Evolutionary conservation across 139 green algal genomes (phyloP).

Genomic region (Nannochloris sp.): DNA sequence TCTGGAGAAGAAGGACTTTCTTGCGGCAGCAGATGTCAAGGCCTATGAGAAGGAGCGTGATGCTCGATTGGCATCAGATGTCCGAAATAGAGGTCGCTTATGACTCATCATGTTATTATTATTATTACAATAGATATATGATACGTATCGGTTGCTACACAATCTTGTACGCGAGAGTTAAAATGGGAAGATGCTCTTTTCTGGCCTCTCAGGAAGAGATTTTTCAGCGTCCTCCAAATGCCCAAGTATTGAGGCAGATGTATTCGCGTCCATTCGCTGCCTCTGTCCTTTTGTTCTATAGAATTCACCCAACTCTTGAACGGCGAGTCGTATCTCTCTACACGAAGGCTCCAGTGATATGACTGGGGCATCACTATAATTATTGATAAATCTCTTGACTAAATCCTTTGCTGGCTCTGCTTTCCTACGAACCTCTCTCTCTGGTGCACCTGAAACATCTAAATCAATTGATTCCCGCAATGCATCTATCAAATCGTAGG

Average conservation of each 20-base stretch:
- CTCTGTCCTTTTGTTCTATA: constrained; percentile 23
- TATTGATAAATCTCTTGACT: constrained; percentile 19
- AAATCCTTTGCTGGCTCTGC: constrained; percentile 29
- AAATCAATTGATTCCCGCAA: constrained; percentile 28
- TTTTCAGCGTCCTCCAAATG: constrained; percentile 18
- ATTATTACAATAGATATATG: no score
- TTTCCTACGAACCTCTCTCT: constrained; percentile 31
- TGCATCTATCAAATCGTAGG: constrained; percentile 19
- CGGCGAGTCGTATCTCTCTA: not conserved
- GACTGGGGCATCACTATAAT: constrained; percentile 13
- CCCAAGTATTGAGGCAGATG: constrained; percentile 2
- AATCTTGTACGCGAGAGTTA: not conserved
- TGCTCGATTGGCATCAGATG: constrained; percentile 46
- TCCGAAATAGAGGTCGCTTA: constrained; percentile 39
- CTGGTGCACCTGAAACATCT: constrained; percentile 27
- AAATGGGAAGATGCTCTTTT: constrained; percentile 12
- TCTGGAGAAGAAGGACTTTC: constrained; percentile 77
- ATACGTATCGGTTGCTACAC: not conserved
- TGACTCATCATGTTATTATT: constrained; percentile 6
- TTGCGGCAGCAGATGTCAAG: constrained; percentile 66
- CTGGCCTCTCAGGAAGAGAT: constrained; percentile 9
- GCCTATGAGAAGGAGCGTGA: constrained; percentile 84
- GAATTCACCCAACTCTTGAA: constrained; percentile 26
- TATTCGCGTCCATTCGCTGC: constrained; percentile 7
- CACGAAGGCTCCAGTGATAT: constrained; percentile 12